Conservation (phyloP, 345 rosid species). For the Syzygium oleosum region DNA sequence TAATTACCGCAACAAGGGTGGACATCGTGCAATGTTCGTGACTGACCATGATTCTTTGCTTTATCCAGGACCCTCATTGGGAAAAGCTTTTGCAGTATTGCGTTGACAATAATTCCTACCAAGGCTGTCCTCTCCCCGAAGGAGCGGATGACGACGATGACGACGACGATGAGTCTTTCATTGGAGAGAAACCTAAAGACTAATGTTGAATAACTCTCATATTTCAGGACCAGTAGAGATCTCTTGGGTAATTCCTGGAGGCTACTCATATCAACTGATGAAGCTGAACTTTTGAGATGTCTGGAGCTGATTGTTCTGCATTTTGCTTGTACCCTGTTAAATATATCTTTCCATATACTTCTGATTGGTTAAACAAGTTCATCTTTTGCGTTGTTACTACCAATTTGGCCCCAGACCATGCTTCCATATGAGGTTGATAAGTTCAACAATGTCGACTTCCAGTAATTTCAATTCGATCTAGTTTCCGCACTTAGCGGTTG, state of each 20-base stretch:
- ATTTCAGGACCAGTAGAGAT: background rate
- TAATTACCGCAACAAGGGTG: background rate
- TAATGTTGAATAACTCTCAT: background rate
- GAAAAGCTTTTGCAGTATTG: conserved; percentile 40
- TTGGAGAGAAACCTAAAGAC: background rate
- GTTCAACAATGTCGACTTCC: background rate
- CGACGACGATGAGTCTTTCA: background rate
- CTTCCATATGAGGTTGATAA: background rate
- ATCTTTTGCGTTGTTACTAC: background rate
- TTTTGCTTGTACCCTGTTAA: background rate
- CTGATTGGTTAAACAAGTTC: background rate
- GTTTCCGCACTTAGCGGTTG: background rate
- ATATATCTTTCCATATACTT: background rate
- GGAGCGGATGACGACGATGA: conserved; percentile 1
- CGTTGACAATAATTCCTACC: conserved; percentile 32
- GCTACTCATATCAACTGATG: background rate
- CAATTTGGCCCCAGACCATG: background rate
- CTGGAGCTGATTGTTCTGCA: background rate
- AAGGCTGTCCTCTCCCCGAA: conserved; percentile 40
- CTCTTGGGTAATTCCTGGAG: background rate
- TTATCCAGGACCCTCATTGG: conserved; percentile 39
- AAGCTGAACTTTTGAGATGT: background rate
- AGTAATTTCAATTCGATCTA: background rate
- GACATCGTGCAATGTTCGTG: background rate
- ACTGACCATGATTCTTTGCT: background rate